Evolutionary conservation across 306 rosid genomes (phyloP), one percentile per base, ranked within the genome.

Genomic region (Astragalus membranaceus): DNA sequence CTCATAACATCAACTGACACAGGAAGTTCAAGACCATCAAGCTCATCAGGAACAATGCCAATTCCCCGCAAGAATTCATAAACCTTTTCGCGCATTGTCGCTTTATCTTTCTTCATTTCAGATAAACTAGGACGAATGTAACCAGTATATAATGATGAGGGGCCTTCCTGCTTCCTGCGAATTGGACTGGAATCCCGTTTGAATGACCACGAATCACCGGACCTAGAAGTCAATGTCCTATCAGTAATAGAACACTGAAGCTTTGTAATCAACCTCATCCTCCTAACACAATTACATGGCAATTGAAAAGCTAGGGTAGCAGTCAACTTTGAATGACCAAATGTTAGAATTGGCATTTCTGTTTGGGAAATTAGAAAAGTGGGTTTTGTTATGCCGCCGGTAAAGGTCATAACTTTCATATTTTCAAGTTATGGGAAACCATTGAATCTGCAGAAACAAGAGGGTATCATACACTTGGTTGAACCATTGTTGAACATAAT

Each of bases 11-110:
- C 96, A 48, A 84, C 95, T 3, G 97, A 83, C 64, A 91, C 97
- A 23, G 96, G 97, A 82, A 95, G 99, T 68, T 95, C 99, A 83
- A 95, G 79, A 29, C 97, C 99, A 73, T 95, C 99, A 75, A 95
- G 99, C 82, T 95, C 99, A 83, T 95, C 96, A 66, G 97, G 97
- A 71, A 86, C 85, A 59, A 95, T 67, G 35, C 99, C 99, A 74
- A 91, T 82, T 32, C 81, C 85, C 23, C 82, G 74, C 75, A 94
- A 84, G 74, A 91, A 94, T 57, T 86, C 89, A 7, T 94, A 91
- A 75, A 91, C 95, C 70, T 74, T 70, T 17, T 81, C 87, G 8
- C 97, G 92, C 39, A 85, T 80, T 42, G 64, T 83, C 32, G 52
- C 68, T 78, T 68, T 86, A 30, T 86, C 95, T 50, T 86, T 91